Conservation (phyloP, 2,329 filamentous ascomycete species). For the Cadophora malorum region DNA sequence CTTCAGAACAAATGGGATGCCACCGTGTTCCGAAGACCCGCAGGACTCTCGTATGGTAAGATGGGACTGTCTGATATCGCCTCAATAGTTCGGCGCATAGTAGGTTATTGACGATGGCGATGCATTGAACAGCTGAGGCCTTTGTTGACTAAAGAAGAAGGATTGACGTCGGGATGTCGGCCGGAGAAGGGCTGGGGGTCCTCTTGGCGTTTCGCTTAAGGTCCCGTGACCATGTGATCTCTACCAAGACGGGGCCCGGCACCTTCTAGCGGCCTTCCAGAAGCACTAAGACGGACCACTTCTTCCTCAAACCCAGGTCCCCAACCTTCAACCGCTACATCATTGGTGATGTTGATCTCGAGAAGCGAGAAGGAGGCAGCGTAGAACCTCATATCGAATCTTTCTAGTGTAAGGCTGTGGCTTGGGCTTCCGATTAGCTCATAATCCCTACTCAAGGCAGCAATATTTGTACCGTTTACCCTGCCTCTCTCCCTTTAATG, state of each 20-base stretch:
- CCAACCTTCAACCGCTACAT: neutral
- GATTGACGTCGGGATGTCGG: neutral
- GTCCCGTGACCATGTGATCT: neutral
- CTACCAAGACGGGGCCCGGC: neutral
- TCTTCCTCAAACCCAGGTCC: neutral
- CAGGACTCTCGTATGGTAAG: constrained; percentile 2
- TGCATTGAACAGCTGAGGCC: constrained; percentile 5
- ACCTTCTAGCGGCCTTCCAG: constrained; percentile 9
- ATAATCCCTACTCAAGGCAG: neutral
- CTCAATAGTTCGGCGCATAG: neutral
- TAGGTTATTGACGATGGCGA: neutral
- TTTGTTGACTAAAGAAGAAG: neutral
- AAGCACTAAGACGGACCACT: neutral
- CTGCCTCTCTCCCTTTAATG: neutral
- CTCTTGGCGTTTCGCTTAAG: constrained; percentile 1
- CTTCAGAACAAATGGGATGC: constrained; percentile 10
- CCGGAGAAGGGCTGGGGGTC: neutral
- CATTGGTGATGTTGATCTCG: neutral
- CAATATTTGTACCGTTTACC: neutral
- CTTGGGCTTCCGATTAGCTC: constrained; percentile 7
- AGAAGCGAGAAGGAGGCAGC: neutral
- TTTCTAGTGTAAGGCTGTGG: neutral
- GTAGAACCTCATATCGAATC: neutral
- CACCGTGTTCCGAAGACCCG: constrained; percentile 2
- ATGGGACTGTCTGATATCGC: too few species aligned